phyloP scores from a whole-genome alignment of 2,329 filamentous ascomycete species.

The Nigrospora sphaerica region DNA sequence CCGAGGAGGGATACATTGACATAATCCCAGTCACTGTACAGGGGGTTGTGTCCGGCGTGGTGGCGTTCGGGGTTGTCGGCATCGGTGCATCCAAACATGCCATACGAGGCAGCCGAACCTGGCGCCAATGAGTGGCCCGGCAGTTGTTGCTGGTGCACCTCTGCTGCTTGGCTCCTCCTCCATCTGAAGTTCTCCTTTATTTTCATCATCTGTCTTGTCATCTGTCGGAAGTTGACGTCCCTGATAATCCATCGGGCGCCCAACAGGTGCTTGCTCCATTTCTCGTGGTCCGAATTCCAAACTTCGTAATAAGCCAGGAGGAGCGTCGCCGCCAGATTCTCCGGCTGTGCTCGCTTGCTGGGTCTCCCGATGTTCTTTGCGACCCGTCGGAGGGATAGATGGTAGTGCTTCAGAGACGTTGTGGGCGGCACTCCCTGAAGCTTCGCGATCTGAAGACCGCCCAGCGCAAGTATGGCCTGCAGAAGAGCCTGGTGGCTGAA shows the following conservation, averaged over 20 bases:
- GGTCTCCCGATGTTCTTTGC: conserved; percentile 67
- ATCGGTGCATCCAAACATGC: not conserved
- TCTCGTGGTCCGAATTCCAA: conserved; percentile 87
- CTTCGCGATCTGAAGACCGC: conserved; percentile 81
- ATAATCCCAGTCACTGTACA: conserved; percentile 24
- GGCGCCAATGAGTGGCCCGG: not conserved
- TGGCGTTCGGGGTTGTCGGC: not conserved
- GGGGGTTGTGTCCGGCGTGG: conserved; percentile 14
- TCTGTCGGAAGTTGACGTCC: conserved; percentile 71
- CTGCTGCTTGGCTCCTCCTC: conserved; percentile 13
- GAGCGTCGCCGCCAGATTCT: conserved; percentile 82
- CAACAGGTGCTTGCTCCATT: conserved; percentile 89
- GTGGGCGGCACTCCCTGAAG: conserved; percentile 68
- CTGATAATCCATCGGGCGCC: conserved; percentile 76
- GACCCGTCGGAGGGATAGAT: conserved; percentile 72
- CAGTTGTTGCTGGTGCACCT: conserved; percentile 15
- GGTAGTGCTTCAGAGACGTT: conserved; percentile 86
- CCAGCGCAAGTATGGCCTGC: conserved; percentile 83
- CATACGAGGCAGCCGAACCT: not conserved
- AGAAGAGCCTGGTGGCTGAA: conserved; percentile 80
- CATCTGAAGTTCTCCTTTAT: conserved; percentile 39
- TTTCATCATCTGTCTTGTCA: conserved; percentile 64
- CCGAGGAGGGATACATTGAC: conserved; percentile 31
- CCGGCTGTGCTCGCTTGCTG: conserved; percentile 62
- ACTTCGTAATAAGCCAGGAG: conserved; percentile 90